A percentile compares a stretch with the other conserved stretches of the same genome.
These are phyloP conservation scores for Clathrospora elynae DNA, from an alignment of 2,329 filamentous ascomycete species.

Conservation along the genomic window DNA sequence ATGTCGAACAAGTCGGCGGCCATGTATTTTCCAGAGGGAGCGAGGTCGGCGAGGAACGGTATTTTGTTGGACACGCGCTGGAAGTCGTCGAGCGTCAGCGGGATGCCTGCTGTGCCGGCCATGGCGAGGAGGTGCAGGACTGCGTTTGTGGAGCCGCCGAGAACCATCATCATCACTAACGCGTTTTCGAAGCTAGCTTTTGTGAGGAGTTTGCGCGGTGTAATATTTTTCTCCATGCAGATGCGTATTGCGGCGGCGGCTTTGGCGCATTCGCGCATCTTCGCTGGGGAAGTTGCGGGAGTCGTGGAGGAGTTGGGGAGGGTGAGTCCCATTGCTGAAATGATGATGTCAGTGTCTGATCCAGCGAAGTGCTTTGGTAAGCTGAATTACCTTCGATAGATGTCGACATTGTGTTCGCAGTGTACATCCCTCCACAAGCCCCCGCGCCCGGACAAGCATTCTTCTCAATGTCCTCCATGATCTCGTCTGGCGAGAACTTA, in stretches of 20 bases:
- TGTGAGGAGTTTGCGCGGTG: slow-evolving; percentile 78
- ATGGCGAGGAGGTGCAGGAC: slow-evolving; percentile 90
- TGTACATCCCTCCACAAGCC: slow-evolving; percentile 92
- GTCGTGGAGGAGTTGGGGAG: slow-evolving; percentile 84
- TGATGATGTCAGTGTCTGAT: background rate
- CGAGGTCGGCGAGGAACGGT: slow-evolving; percentile 83
- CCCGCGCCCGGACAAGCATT: slow-evolving; percentile 79
- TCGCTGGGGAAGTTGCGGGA: slow-evolving; percentile 78
- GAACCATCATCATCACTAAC: slow-evolving; percentile 84
- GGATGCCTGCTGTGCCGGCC: slow-evolving; percentile 80
- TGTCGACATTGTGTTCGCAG: slow-evolving; percentile 91
- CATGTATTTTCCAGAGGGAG: slow-evolving; percentile 80
- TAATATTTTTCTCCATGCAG: slow-evolving; percentile 83
- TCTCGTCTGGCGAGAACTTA: slow-evolving; percentile 73
- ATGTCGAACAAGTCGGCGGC: slow-evolving; percentile 89
- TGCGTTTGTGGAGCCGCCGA: slow-evolving; percentile 89
- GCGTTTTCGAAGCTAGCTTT: slow-evolving; percentile 85
- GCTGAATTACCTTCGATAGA: slow-evolving; percentile 66
- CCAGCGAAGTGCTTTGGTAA: background rate
- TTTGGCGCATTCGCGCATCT: slow-evolving; percentile 84
- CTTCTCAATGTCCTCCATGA: slow-evolving; percentile 80
- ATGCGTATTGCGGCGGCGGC: slow-evolving; percentile 76
- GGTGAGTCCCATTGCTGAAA: slow-evolving; percentile 75
- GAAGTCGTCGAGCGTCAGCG: slow-evolving; percentile 79
- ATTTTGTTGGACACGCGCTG: slow-evolving; percentile 81